Evolutionary conservation across 352 stramenopile species (phyloP), one percentile per base, ranked within the genome.

Genomic region (Thalassiosira hispida): DNA sequence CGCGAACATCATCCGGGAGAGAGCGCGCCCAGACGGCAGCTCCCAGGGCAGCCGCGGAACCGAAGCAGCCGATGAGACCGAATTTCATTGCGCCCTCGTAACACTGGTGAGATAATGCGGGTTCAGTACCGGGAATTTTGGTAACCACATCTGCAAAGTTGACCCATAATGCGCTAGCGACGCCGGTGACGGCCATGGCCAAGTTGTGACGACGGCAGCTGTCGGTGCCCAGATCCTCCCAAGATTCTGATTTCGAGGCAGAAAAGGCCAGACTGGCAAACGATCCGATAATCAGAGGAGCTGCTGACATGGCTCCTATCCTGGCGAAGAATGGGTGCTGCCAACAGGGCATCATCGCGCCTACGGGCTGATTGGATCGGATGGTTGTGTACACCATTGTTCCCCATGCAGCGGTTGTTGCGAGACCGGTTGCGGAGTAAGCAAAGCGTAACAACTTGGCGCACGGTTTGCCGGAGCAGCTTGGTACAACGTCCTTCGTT

Each of bases 381-480:
- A 81, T 81, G 22, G 73, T 73, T 3, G 73, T 81, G 66, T 72
- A 61, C 1, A 60, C 55, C 42, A 81, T 69, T 35, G 73, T 81
- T 0, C 6, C 16, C 73, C 73, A 81, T 52, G 64, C 73, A 6
- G 49, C 51, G 3, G 73, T 76, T 22, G 65, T 77, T 33, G 73
- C 73, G 1, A 64, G 6, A 1, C 73, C 73, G 6, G 27, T 23
- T 25, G 73, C 73, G 14, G 73, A 38, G 33, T 81, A 81, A 5
- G 73, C 73, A 40, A 5, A 53, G 14, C 22, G 52, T 33, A 77
- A 31, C 7, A 68, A 11, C 4, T 47, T 42, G 35, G 29, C 9
- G 59, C 14, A 33, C 1, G 59, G 31, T 38, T 42, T 35, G 16
- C 40, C 23, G 22, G 55, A 16, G 55, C 55, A 42, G 31, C 3